A percentile compares a stretch with the other conserved stretches of the same genome.
phyloP scores from a whole-genome alignment of 768 basidiomycete species.

The Vishniacozyma victoriae region DNA sequence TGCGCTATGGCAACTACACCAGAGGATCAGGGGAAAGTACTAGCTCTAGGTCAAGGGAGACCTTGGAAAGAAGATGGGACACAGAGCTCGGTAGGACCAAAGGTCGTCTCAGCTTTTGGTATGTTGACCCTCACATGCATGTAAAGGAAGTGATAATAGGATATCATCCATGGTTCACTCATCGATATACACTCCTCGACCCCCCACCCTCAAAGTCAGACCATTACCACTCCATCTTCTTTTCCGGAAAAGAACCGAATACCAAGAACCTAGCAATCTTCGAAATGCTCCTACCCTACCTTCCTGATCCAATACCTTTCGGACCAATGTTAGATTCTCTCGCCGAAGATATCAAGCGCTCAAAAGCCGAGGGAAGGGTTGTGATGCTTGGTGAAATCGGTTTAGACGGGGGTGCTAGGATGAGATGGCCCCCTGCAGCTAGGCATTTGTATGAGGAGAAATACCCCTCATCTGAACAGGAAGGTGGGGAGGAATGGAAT shows the following conservation, averaged over 20 bases:
- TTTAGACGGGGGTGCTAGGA: constrained; percentile 59
- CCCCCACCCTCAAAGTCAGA: not conserved
- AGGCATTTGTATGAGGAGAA: not conserved
- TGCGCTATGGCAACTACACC: constrained; percentile 64
- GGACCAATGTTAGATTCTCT: constrained; percentile 58
- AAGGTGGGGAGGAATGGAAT: constrained; percentile 69
- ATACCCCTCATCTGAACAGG: constrained; percentile 51
- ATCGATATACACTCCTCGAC: constrained; percentile 62
- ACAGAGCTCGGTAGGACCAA: constrained; percentile 9
- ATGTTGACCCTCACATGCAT: constrained; percentile 37
- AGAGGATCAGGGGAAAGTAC: constrained; percentile 67
- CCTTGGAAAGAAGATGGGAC: constrained; percentile 49
- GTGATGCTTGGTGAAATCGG: constrained; percentile 94
- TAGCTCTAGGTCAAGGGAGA: constrained; percentile 55
- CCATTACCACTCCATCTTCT: constrained; percentile 31
- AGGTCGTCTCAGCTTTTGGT: constrained; percentile 83
- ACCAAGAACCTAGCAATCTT: constrained; percentile 1
- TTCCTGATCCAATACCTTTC: constrained; percentile 70
- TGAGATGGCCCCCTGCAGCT: constrained; percentile 33
- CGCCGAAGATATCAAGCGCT: constrained; percentile 56
- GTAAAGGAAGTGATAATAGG: constrained; percentile 51
- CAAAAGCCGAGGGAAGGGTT: constrained; percentile 49
- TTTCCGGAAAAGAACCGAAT: not conserved
- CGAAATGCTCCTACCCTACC: constrained; percentile 59
- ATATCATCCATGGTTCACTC: constrained; percentile 90